Base-by-base conservation (phyloP, 2,329 filamentous ascomycete species). In the Teratosphaeria zuluensis region DNA sequence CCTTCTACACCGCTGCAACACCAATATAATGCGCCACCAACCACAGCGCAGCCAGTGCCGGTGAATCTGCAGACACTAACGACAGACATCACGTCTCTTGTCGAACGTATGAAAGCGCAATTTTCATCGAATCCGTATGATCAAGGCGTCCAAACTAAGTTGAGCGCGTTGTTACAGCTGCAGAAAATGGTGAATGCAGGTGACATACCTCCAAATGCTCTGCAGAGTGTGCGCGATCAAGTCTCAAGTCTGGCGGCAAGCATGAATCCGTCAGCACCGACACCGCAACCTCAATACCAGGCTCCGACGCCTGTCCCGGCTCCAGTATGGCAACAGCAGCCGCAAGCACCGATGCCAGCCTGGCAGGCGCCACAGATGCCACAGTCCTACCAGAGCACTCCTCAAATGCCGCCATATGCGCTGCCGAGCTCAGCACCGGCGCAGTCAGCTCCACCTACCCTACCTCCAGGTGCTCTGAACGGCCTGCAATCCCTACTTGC, bases 131-230 rank as follows among this genome's bases (percentile, higher is more conserved):
- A 86, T 72, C 87, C 88, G 61, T 83, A 86, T 78, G 89, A 96
- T 78, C 76, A 80, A 74, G 83, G 84, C 75, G 81, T 90, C 71
- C 87, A 90, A 72, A 86, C 84, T 70, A 89, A 88, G 75, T 78
- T 96, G 70, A 89, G 90, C 76, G 90, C 91, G 63, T 83, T 96
- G 66, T 78, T 92, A 74, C 89, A 94, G 74, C 82, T 97, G 64
- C 90, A 95, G 77, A 84, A 81, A 65, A 83, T 92, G 65, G 78
- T 96, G 70, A 85, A 89, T 73, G 28, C 59, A 2, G 59, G 59
- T 42, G 53, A 86, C 81, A 66, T 88, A 90, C 74, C 85, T 86
- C 70, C 80, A 96, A 72, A 92, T 69, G 89, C 95, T 77, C 81
- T 96, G 71, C 85, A 88, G 75, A 84, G 88, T 73, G 88, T 96